A percentile compares a stretch with the other conserved stretches of the same genome.
Conservation (phyloP, 768 basidiomycete genomes). For the Suillus ampliporus region DNA sequence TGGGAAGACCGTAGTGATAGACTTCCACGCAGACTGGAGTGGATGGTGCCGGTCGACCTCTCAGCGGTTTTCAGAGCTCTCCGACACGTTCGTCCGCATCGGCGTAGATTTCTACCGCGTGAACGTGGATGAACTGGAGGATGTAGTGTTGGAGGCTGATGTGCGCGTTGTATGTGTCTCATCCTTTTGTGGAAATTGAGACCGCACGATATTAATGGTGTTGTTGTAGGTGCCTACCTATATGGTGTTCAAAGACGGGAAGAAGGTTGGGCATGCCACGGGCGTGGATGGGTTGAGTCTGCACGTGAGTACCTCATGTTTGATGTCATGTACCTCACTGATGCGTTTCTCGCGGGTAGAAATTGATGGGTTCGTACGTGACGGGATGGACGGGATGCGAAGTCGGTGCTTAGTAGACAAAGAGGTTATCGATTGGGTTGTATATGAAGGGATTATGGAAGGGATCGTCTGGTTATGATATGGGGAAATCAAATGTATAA, state of each 20-base stretch:
- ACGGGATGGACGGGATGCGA: slow-evolving; percentile 13
- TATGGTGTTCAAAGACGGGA: slow-evolving; percentile 38
- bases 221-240: slow-evolving; percentile 29
- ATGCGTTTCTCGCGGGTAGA: slow-evolving; percentile 17
- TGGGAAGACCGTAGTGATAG: slow-evolving; percentile 29
- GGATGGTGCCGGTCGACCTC: slow-evolving; percentile 15
- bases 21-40: slow-evolving; percentile 26
- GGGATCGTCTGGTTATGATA: slow-evolving; percentile 2
- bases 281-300: slow-evolving; percentile 33
- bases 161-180: slow-evolving; percentile 59
- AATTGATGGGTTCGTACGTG: slow-evolving; percentile 26
- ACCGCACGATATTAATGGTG: neutral
- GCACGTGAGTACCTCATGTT: slow-evolving; percentile 26
- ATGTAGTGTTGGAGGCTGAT: slow-evolving; percentile 61
- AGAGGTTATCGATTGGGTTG: neutral
- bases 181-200: neutral
- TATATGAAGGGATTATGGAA: neutral
- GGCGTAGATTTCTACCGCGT: slow-evolving; percentile 72
- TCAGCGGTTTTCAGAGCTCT: slow-evolving; percentile 25
- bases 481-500: slow-evolving; percentile 3
- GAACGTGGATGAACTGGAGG: slow-evolving; percentile 64
- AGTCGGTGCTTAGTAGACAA: slow-evolving; percentile 1
- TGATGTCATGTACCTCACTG: slow-evolving; percentile 1
- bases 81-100: slow-evolving; percentile 30
- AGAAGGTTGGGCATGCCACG: slow-evolving; percentile 29